Percentiles rank a stretch among this genome's conserved stretches.
phyloP scores from a whole-genome alignment of 2,329 filamentous ascomycete species.

The Orbilia oligospora region DNA sequence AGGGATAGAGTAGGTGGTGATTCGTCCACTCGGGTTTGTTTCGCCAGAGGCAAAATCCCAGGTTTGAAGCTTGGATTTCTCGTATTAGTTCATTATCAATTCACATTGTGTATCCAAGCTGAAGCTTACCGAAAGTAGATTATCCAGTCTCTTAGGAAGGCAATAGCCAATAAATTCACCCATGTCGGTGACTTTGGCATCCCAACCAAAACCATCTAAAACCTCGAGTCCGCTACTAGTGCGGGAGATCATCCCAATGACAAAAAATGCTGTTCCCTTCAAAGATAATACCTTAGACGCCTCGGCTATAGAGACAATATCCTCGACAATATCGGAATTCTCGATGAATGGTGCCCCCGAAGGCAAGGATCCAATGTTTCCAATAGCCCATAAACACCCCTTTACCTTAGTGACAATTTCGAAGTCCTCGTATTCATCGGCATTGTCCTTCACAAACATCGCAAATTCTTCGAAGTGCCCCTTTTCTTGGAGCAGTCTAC shows the following conservation, averaged over 20 bases:
- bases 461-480: conserved; percentile 97
- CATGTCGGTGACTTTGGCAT: conserved; percentile 85
- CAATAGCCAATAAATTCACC: conserved; percentile 90
- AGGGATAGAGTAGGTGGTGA: conserved; percentile 69
- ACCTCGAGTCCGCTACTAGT: conserved; percentile 94
- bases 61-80: conserved; percentile 25
- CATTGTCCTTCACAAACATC: conserved; percentile 87
- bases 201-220: conserved; percentile 90
- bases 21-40: conserved; percentile 67
- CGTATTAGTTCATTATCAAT: conserved; percentile 2
- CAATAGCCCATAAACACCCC: conserved; percentile 96
- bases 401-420: conserved; percentile 95
- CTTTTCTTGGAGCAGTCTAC: conserved; percentile 88
- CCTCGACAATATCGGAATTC: conserved; percentile 86
- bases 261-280: conserved; percentile 95
- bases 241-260: conserved; percentile 89
- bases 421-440: conserved; percentile 84
- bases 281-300: conserved; percentile 90
- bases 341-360: conserved; percentile 94
- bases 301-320: conserved; percentile 90
- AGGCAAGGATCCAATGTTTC: conserved; percentile 98
- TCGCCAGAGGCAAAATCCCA: conserved; percentile 64
- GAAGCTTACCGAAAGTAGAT: conserved; percentile 79
- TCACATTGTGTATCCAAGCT: not conserved
- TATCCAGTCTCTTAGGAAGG: conserved; percentile 82